These are phyloP conservation scores for Cornus controversa DNA, from an alignment of 148 eudicot species.

Conservation along the genomic window DNA sequence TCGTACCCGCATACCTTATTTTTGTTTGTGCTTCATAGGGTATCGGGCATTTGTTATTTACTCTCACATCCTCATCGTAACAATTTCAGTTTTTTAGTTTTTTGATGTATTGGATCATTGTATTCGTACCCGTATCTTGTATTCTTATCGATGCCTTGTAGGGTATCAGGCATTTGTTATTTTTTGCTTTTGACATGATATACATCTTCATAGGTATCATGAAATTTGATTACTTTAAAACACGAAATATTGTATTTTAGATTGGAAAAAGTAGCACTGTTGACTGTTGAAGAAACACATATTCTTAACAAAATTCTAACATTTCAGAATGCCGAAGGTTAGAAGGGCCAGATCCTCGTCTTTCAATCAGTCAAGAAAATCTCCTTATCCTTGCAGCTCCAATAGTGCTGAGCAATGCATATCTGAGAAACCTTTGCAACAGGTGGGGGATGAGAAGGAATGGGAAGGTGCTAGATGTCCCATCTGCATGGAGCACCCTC, in stretches of 20 bases:
- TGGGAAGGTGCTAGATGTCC: conserved; percentile 35
- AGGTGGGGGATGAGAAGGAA: conserved; percentile 18
- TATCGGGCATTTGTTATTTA: too few species aligned
- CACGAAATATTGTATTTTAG: not conserved
- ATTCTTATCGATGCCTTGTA: too few species aligned
- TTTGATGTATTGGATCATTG: too few species aligned
- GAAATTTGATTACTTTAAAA: too few species aligned
- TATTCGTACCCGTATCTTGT: too few species aligned
- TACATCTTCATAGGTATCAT: too few species aligned
- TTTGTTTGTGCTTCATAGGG: too few species aligned
- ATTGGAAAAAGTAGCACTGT: not conserved
- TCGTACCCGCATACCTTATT: too few species aligned
- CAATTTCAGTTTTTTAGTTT: too few species aligned
- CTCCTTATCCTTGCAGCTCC: conserved; percentile 33
- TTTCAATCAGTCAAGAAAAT: conserved; percentile 19
- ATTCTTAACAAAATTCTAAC: not conserved
- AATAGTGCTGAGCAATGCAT: conserved; percentile 8
- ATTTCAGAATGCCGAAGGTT: conserved; percentile 43
- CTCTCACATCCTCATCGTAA: too few species aligned
- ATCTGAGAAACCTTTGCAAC: not conserved
- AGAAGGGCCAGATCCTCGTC: conserved; percentile 28
- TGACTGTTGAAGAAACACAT: not conserved
- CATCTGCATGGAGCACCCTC: conserved; percentile 38
- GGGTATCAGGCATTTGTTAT: not conserved
- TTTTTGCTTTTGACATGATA: too few species aligned